These are phyloP conservation scores for Dioscorea cayenensis DNA, from an alignment of 116 monocot genomes.

Conservation along the genomic window DNA sequence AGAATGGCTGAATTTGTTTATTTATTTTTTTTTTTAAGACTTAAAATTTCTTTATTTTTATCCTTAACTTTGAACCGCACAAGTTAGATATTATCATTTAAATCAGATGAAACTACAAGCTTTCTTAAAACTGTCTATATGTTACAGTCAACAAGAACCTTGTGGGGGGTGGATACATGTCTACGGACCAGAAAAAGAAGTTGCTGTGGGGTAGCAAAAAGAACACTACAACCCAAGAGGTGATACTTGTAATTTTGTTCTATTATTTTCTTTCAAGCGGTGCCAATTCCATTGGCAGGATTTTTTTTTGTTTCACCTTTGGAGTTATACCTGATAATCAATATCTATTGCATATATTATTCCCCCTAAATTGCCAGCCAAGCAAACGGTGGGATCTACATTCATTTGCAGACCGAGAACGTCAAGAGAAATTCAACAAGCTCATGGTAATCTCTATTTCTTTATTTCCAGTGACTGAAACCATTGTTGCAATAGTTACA, in stretches of 20 bases:
- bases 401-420: constrained; percentile 70
- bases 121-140: neutral
- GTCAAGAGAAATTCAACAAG: constrained; percentile 98
- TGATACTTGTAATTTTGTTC: constrained; percentile 6
- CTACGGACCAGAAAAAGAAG: constrained; percentile 95
- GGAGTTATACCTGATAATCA: neutral
- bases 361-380: constrained; percentile 16
- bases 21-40: no score
- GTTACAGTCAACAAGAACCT: constrained; percentile 72
- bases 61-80: no score
- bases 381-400: constrained; percentile 67
- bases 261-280: neutral
- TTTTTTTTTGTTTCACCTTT: neutral
- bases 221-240: constrained; percentile 54
- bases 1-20: no score
- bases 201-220: constrained; percentile 95
- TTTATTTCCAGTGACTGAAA: neutral
- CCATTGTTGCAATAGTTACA: no score
- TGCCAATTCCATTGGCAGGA: neutral
- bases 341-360: neutral
- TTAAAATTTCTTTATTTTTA: no score
- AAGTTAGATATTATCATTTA: no score
- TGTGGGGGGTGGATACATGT: constrained; percentile 39
- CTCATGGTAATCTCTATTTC: constrained; percentile 78
- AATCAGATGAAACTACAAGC: no score